Base-by-base conservation (phyloP, 2,329 filamentous ascomycete species). In the Nemania bipapillata region DNA sequence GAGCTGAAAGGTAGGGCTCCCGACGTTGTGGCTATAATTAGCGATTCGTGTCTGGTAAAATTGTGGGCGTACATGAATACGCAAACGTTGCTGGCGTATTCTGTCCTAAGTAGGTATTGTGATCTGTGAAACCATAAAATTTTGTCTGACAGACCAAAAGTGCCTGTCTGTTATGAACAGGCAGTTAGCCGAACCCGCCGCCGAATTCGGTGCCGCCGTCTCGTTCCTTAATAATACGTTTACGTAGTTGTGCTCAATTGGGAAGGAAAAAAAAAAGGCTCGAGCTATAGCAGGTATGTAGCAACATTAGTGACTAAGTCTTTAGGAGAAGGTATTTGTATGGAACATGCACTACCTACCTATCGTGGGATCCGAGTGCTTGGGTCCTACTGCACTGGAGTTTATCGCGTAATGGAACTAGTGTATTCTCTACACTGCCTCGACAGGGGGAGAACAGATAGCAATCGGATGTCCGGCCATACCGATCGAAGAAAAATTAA, bases 1-100 rank as follows among this genome's bases (percentile, higher is more conserved):
- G 17, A 68, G 66, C 66, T 68, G 66, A 68, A 56, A 68, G 56
- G 32, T 49, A 65, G 45, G 66, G 66, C 62, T 65, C 56, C 53
- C 53, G 47, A 56, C 12, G 22, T 63, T 35, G 30, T n/a, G n/a
- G 53, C 60, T 68, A 68, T 68, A 65, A 65, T 68, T 68, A 68
- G 66, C 61, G 35, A 57, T 54, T 20, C 26, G 28, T 54, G 26
- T 32, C 15, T 54, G 28, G 42, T 52, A 32, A 64, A 57, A 40
- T 45, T 22, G 62, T 35, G 62, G 61, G 37, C 35, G 35, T 11
- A 32, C 24, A 17, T n/a, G 37, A 28, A 2, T 3, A 28, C 12
- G 35, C 40, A 54, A 47, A 40, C 50, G 24, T 12, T 20, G 37
- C 30, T 55, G 12, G 20, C 40, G 35, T 40, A 59, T n/a, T n/a